These are phyloP conservation scores for Pinus tabuliformis DNA, from an alignment of 75 land plant genomes.

Conservation along the genomic window DNA sequence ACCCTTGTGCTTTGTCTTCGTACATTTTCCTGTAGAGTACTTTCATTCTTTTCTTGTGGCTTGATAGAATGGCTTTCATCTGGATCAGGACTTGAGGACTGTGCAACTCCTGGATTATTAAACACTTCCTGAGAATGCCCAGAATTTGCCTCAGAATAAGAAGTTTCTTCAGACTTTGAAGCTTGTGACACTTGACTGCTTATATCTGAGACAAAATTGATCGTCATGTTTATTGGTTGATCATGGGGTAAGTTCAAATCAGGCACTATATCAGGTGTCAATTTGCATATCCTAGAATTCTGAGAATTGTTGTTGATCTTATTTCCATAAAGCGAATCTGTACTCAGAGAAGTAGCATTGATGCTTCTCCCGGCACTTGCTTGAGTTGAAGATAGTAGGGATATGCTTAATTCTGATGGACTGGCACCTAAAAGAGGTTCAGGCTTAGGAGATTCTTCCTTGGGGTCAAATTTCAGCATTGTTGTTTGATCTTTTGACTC, in stretches of 20 bases:
- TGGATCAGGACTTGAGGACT: neutral
- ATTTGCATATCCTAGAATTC: neutral
- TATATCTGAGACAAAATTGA: neutral
- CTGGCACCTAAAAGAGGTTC: neutral
- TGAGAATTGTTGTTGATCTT: constrained; percentile 1
- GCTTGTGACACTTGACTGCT: neutral
- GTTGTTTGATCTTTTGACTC: neutral
- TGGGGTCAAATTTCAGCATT: neutral
- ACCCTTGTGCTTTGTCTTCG: constrained; percentile 48
- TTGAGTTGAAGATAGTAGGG: neutral
- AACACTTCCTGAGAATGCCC: neutral
- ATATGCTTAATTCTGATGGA: neutral
- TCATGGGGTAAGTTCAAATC: neutral
- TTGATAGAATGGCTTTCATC: neutral
- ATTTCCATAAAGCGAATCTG: constrained; percentile 1
- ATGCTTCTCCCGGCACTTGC: neutral
- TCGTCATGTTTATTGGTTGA: neutral
- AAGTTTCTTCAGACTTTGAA: neutral
- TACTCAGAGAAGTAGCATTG: neutral
- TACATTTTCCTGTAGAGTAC: neutral
- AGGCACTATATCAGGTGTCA: neutral
- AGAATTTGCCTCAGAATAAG: neutral
- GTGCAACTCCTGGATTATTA: neutral
- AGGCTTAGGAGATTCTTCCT: neutral
- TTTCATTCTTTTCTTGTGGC: neutral